Evolutionary conservation across 2,329 filamentous ascomycete genomes (phyloP).

Genomic region (Fusarium foetens): DNA sequence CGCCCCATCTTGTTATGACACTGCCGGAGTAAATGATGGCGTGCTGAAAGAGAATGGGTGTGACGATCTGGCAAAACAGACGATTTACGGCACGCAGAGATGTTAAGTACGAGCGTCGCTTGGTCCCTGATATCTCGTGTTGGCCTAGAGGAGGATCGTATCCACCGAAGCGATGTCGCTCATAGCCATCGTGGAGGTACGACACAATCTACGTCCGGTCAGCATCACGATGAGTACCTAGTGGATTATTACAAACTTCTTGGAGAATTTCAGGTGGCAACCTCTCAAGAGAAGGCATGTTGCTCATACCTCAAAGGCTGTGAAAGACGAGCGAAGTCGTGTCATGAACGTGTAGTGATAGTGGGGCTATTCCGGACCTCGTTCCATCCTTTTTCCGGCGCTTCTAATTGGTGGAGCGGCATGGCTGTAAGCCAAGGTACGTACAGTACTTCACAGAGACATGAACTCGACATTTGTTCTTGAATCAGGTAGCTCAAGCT

Average conservation of each 20-base stretch:
- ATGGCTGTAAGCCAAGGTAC: background rate
- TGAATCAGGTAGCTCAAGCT: background rate
- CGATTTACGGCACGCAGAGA: background rate
- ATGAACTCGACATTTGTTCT: background rate
- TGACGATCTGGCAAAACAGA: background rate
- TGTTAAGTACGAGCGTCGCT: background rate
- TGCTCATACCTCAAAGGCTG: background rate
- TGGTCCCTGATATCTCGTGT: background rate
- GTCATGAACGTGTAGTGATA: background rate
- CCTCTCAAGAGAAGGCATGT: background rate
- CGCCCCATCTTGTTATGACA: background rate
- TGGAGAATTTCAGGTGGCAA: background rate
- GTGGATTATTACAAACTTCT: background rate
- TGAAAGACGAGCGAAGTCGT: background rate
- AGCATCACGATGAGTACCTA: rapidly evolving
- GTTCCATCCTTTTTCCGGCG: background rate
- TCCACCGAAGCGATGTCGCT: background rate
- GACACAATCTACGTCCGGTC: background rate
- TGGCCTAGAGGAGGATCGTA: background rate
- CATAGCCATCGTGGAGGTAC: background rate
- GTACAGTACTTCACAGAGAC: background rate
- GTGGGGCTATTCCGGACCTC: background rate
- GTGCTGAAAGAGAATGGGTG: background rate
- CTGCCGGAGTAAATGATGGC: background rate
- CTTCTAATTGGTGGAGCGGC: background rate